Base-by-base conservation (phyloP, 1,139 yeast genomes). In the Saccharomyces hybrid region DNA sequence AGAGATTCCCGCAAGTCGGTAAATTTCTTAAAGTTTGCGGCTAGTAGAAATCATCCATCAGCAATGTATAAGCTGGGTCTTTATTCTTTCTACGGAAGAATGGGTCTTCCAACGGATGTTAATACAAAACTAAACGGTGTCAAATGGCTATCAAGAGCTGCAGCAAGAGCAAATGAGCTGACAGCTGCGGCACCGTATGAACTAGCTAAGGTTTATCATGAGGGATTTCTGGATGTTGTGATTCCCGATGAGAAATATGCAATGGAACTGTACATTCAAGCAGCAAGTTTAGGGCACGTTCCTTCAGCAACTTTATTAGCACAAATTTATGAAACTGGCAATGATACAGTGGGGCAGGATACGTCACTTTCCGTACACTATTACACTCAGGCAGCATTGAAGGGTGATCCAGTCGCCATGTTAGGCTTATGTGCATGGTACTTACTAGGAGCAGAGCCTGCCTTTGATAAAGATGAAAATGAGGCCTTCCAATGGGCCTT, bases 351-450 rank as follows among this genome's bases (percentile, higher is more conserved):
- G 14, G 88, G 90, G 1, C 88, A 84, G 61, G 96, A 93, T 69
- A 78, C 93, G 0, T 87, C 88, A 61, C 76, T 93, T 54, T 86
- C 96, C 1, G 88, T 93, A 51, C 97, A 93, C 70, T 93, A 91
- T 69, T 93, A 89, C 70, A 90, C 97, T 0, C 84, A 87, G 62
- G 96, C 96, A 0, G 97, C 98, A 0, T 71, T 85, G 49, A 86
- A 86, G 2, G 97, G 97, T 5, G 96, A 93, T 70, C 81, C 96
- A 1, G 83, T 81, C 52, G 86, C 96, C n/a, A 93, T 91, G 96
- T 76, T 91, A 64, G 91, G 96, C 2, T 78, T 93, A 77, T 90
- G 97, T 70, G 97, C 97, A 2, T 93, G 98, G 98, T 93, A 90
- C 69, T 77, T 91, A 69, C 86, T 89, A 34, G 99, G 99, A 1